Percentiles rank a stretch among this genome's conserved stretches.
phyloP scores from a whole-genome alignment of 495 filamentous ascomycete genomes.

The Annulohypoxylon bovei region DNA sequence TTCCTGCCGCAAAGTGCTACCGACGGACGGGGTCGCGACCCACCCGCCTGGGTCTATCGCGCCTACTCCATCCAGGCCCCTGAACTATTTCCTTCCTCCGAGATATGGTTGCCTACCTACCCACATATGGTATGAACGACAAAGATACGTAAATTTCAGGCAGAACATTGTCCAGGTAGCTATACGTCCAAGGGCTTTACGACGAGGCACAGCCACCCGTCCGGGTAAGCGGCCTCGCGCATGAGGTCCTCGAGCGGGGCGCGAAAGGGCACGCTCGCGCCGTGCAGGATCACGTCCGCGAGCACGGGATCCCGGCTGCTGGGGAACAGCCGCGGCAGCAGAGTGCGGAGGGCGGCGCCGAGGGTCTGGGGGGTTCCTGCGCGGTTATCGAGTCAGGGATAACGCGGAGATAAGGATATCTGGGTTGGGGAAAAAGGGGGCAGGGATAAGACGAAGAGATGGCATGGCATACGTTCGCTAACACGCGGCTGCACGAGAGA shows the following conservation, averaged over 20 bases:
- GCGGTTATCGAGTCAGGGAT: neutral
- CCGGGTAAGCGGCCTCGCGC: conserved; percentile 81
- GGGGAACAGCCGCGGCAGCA: conserved; percentile 88
- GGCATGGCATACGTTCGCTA: conserved; percentile 53
- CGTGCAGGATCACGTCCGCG: conserved; percentile 91
- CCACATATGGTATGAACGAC: too few relatives aligned
- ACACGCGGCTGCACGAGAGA: conserved; percentile 65
- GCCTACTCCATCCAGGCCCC: neutral
- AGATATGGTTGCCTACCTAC: neutral
- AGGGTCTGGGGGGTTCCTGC: conserved; percentile 72
- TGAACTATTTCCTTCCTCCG: neutral
- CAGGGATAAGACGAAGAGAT: conserved; percentile 11
- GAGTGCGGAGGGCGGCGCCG: conserved; percentile 77
- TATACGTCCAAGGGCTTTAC: conserved; percentile 61
- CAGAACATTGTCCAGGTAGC: neutral
- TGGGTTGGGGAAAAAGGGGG: neutral
- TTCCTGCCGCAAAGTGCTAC: neutral
- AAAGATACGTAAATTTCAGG: too few relatives aligned
- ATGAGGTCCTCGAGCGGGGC: conserved; percentile 89
- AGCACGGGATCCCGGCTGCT: conserved; percentile 86
- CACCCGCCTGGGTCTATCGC: neutral
- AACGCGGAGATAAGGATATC: neutral
- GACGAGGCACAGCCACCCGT: conserved; percentile 90
- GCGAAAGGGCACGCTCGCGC: conserved; percentile 81
- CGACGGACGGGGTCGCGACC: neutral